Percentiles rank a stretch among this genome's conserved stretches.
Evolutionary conservation across 768 basidiomycete genomes (phyloP).

Genomic region (Cantharellus anzutake): DNA sequence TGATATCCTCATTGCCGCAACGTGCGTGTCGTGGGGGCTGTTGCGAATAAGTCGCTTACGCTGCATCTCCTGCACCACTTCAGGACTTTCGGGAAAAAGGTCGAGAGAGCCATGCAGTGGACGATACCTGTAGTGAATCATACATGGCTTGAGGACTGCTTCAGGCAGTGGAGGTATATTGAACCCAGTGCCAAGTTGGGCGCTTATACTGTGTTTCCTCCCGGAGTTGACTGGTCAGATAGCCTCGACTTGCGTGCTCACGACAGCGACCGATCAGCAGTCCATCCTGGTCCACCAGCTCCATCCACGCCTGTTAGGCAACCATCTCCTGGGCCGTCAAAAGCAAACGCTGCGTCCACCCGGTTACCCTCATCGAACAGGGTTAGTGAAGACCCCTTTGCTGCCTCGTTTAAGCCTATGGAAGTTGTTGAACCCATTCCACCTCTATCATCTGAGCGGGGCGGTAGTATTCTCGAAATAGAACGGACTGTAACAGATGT

Average conservation of each 20-base stretch:
- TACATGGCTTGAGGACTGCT: conserved; percentile 81
- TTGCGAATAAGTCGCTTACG: neutral
- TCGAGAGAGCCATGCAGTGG: conserved; percentile 57
- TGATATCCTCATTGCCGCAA: conserved; percentile 62
- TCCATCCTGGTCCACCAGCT: too few relatives aligned
- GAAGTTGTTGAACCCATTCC: too few relatives aligned
- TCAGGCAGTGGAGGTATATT: conserved; percentile 44
- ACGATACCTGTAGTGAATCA: conserved; percentile 78
- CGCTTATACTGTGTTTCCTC: conserved; percentile 48
- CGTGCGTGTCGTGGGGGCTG: conserved; percentile 26
- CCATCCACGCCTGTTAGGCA: too few relatives aligned
- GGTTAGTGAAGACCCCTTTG: too few relatives aligned
- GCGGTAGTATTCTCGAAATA: too few relatives aligned
- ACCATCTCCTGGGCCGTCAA: too few relatives aligned
- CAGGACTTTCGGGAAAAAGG: conserved; percentile 32
- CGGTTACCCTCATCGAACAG: too few relatives aligned
- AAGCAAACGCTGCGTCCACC: too few relatives aligned
- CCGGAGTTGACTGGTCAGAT: conserved; percentile 42
- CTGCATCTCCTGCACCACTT: conserved; percentile 17
- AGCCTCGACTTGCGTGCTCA: conserved; percentile 18
- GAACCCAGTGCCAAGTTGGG: neutral
- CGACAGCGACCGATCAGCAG: too few relatives aligned
- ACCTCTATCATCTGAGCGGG: too few relatives aligned
- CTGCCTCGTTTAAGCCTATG: too few relatives aligned
- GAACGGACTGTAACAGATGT: too few relatives aligned